phyloP scores from a whole-genome alignment of 2,329 filamentous ascomycete genomes.

The Penicillium verrucosum region DNA sequence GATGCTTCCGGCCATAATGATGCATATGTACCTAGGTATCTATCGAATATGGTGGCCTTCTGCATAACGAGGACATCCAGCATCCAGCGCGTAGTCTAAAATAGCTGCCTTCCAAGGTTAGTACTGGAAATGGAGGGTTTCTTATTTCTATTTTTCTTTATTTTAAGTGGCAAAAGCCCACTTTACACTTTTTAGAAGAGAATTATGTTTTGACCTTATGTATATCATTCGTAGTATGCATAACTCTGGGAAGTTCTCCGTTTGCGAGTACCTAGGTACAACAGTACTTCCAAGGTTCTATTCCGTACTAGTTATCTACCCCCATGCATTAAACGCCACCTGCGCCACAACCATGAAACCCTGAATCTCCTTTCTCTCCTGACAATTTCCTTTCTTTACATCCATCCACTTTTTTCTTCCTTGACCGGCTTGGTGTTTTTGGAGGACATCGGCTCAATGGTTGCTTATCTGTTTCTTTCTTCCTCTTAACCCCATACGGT shows the following conservation, averaged over 20 bases:
- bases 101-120: neutral
- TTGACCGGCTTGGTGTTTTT: constrained; percentile 26
- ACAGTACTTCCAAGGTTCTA: no score
- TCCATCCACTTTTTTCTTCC: constrained; percentile 13
- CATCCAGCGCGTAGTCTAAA: neutral
- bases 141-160: neutral
- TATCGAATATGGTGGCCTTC: neutral
- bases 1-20: neutral
- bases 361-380: constrained; percentile 23
- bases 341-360: constrained; percentile 24
- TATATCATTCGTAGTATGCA: neutral
- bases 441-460: constrained; percentile 25
- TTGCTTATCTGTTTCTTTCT: constrained; percentile 13
- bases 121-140: no score
- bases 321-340: constrained; percentile 20
- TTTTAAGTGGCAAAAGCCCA: neutral
- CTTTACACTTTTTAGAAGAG: neutral
- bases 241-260: neutral
- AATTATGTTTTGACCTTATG: neutral
- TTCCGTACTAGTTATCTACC: neutral
- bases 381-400: constrained; percentile 12
- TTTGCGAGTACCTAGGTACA: neutral
- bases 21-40: neutral
- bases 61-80: neutral
- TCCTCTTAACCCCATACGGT: constrained; percentile 17